These are phyloP conservation scores for Eutrema yunnanense DNA, from an alignment of 345 rosid genomes.

Conservation along the genomic window DNA sequence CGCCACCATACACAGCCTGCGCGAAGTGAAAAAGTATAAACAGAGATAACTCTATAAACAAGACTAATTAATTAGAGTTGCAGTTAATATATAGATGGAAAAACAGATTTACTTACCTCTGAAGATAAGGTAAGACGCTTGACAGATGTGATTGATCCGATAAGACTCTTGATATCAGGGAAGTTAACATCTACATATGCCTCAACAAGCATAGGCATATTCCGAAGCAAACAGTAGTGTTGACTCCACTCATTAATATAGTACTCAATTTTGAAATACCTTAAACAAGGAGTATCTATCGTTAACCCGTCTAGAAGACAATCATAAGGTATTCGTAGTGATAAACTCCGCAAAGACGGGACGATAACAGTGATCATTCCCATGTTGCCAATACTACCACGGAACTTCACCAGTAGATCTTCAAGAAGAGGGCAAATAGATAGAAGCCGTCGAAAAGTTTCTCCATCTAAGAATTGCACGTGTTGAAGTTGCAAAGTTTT, in stretches of 20 bases:
- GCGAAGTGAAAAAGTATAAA: background rate
- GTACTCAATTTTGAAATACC: background rate
- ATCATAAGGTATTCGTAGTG: background rate
- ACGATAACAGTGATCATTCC: background rate
- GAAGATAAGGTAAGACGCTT: background rate
- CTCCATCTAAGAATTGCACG: background rate
- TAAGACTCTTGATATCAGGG: background rate
- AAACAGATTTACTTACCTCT: background rate
- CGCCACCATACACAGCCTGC: background rate
- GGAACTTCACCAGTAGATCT: background rate
- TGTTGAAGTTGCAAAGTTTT: background rate
- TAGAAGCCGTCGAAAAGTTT: background rate
- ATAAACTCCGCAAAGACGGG: background rate
- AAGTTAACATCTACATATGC: background rate
- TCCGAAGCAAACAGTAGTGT: background rate
- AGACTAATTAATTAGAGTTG: background rate
- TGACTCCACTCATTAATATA: background rate
- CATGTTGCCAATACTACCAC: background rate
- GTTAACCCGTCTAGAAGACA: background rate
- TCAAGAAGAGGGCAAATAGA: background rate
- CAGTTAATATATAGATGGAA: background rate
- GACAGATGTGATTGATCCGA: slow-evolving; percentile 6
- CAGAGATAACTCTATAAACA: too few relatives aligned
- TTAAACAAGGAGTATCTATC: slow-evolving; percentile 4
- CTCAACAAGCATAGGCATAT: background rate